Evolutionary conservation across 192 early-diverging fungal genomes (phyloP).

Genomic region (Coemansia sp.): DNA sequence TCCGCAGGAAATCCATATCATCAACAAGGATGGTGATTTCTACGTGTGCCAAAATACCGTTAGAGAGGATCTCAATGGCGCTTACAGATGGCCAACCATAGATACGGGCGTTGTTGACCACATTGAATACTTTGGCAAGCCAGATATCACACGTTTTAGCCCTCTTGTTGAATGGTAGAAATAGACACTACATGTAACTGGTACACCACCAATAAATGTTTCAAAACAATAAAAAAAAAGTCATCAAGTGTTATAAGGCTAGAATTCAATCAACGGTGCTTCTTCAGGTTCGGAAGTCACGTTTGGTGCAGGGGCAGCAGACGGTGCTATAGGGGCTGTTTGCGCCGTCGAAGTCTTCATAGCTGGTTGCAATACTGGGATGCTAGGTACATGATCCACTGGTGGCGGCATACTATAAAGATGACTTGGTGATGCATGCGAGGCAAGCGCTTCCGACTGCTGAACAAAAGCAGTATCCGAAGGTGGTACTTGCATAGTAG

Average conservation of each 20-base stretch:
- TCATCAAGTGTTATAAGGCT: neutral
- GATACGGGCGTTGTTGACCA: slow-evolving; percentile 50
- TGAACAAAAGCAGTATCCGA: neutral
- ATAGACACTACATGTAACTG: neutral
- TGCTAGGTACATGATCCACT: slow-evolving; percentile 30
- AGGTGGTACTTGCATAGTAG: neutral
- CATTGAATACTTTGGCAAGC: slow-evolving; percentile 52
- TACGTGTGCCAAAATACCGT: slow-evolving; percentile 54
- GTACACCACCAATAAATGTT: neutral
- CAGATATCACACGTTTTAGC: slow-evolving; percentile 39
- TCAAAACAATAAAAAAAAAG: slow-evolving; percentile 5
- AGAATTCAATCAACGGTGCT: slow-evolving; percentile 39
- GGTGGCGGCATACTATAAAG: slow-evolving; percentile 34
- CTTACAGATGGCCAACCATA: slow-evolving; percentile 55
- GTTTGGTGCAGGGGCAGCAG: neutral
- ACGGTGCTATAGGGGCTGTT: slow-evolving; percentile 2
- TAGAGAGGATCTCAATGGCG: slow-evolving; percentile 49
- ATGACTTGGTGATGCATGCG: slow-evolving; percentile 21
- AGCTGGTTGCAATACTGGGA: slow-evolving; percentile 40
- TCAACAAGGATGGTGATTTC: slow-evolving; percentile 44
- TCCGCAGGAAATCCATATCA: slow-evolving; percentile 50
- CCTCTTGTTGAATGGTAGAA: slow-evolving; percentile 42
- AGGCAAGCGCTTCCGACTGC: slow-evolving; percentile 1
- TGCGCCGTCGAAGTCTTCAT: slow-evolving; percentile 6
- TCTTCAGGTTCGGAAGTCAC: slow-evolving; percentile 29